phyloP scores from a whole-genome alignment of 2,329 filamentous ascomycete genomes.

The Fusarium drepaniforme region DNA sequence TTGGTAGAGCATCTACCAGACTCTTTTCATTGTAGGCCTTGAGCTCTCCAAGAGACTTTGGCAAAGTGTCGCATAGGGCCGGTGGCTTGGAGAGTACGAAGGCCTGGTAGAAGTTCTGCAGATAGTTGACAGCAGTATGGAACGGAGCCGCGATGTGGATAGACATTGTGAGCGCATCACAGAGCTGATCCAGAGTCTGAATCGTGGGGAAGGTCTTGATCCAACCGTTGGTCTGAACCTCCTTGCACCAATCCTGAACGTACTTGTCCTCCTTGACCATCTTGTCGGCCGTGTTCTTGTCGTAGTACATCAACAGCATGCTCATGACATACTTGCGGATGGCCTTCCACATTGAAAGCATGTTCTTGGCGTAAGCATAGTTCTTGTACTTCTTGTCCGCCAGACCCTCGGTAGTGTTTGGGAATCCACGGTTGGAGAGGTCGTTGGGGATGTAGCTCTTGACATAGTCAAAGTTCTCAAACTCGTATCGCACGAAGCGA shows the following conservation, averaged over 20 bases:
- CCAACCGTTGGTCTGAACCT: conserved; percentile 54
- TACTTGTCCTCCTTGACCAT: conserved; percentile 41
- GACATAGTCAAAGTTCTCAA: conserved; percentile 58
- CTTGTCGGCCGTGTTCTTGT: conserved; percentile 47
- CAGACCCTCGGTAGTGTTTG: conserved; percentile 47
- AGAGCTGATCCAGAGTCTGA: conserved; percentile 54
- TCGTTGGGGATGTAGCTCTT: conserved; percentile 60
- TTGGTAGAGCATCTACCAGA: conserved; percentile 55
- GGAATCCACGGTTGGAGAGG: conserved; percentile 57
- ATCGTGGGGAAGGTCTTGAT: conserved; percentile 58
- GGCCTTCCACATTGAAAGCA: conserved; percentile 57
- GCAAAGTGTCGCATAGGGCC: conserved; percentile 51
- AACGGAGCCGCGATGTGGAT: conserved; percentile 64
- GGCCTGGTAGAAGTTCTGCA: conserved; percentile 63
- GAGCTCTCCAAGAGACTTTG: conserved; percentile 47
- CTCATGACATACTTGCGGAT: conserved; percentile 56
- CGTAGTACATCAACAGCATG: conserved; percentile 52
- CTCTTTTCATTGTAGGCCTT: conserved; percentile 43
- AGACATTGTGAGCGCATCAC: conserved; percentile 63
- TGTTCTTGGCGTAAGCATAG: conserved; percentile 62
- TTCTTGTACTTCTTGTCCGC: conserved; percentile 57
- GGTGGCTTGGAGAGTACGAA: conserved; percentile 61
- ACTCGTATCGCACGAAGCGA: conserved; percentile 54
- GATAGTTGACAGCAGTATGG: conserved; percentile 64
- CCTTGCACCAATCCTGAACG: conserved; percentile 55